Conservation (phyloP, 106 monocot species). For the Platanthera guangdongensis region DNA sequence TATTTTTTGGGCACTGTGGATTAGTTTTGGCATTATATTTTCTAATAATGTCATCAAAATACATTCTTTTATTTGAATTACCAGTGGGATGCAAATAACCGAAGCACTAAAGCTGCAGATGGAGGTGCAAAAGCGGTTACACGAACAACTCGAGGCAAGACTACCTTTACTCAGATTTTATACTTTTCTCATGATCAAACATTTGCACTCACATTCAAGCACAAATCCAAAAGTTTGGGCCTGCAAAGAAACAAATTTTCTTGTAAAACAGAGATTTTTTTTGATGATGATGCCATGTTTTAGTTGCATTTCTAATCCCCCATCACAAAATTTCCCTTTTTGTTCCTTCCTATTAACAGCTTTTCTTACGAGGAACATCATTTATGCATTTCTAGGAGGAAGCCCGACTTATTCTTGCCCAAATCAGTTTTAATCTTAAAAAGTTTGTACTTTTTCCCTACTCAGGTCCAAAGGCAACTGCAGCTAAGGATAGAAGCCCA, state of each 20-base stretch:
- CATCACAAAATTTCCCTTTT: neutral
- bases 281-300: neutral
- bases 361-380: too few species aligned
- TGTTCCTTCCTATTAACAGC: neutral
- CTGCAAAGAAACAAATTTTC: neutral
- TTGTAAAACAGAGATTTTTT: neutral
- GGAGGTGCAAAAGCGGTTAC: constrained; percentile 24
- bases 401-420: neutral
- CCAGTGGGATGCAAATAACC: constrained; percentile 17
- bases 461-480: constrained; percentile 88
- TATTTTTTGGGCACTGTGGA: too few species aligned
- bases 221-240: neutral
- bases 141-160: constrained; percentile 23
- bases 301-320: neutral
- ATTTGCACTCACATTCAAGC: neutral
- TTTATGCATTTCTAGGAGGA: neutral
- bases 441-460: neutral
- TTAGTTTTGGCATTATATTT: neutral
- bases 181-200: neutral
- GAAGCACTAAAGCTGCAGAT: constrained; percentile 24
- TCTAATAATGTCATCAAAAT: neutral
- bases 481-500: constrained; percentile 95
- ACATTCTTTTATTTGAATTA: neutral
- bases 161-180: neutral
- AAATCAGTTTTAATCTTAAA: constrained; percentile 1